Base-by-base conservation (phyloP, 2,329 filamentous ascomycete genomes). In the Neopestalotiopsis sp. region DNA sequence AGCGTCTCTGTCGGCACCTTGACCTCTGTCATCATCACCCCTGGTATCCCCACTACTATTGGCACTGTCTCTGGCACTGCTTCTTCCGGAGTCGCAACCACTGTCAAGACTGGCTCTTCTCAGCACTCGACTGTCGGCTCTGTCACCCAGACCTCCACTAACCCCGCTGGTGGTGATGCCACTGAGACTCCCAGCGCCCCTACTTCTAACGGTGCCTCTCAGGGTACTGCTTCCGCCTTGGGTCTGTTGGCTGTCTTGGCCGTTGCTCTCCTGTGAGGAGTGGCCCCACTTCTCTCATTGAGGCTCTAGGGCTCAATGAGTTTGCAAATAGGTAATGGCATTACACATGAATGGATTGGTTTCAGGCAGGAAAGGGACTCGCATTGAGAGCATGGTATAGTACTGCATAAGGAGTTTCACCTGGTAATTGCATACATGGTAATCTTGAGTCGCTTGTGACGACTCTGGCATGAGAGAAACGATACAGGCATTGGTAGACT, bases 181-280 rank as follows among this genome's bases (percentile, higher is more conserved):
- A 34, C 59, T 14, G 59, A 20, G n/a, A 38, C 59, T 20, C 32
- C 30, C 30, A 62, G 30, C n/a, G 32, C 62, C 32, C 24, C 64
- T 28, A 10, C 62, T n/a, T 17, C 64, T 9, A 45, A 45, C 28
- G 45, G 20, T 58, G 64, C 45, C 30, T 28, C 45, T 66, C 64
- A 56, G 42, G 34, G 24, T 5, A 66, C 64, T 24, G 24, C 49
- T 20, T 53, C 20, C 24, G 42, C n/a, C 45, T 24, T 66, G 13
- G 64, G 38, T 66, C 64, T 66, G 45, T 45, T 66, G n/a, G 64
- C 42, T 34, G 64, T 24, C 6, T 45, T 30, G 14, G 64, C 45
- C 28, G 14, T 66, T 34, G 49, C 49, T 13, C 45, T 66, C 24
- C 28, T 62, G 30, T 62, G 20, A 62, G 14, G 17, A 34, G 57